Base-by-base conservation (phyloP, 148 eudicot genomes). In the Nepenthes mirabilis region DNA sequence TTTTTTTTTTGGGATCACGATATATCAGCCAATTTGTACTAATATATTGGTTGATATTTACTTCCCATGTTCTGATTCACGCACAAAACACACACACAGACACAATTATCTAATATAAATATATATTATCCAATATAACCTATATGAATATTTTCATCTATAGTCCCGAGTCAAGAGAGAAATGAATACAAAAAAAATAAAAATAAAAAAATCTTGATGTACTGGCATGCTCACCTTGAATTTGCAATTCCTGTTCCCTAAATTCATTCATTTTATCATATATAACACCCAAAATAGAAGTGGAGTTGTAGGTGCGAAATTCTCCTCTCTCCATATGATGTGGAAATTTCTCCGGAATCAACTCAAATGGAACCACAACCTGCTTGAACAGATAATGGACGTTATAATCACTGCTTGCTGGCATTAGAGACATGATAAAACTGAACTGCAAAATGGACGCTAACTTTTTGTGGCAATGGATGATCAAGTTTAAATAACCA, bases 281-380 rank as follows among this genome's bases (percentile, higher is more conserved):
- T 43, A 86, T 75, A 45, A 58, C 36, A 60, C 89, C 95, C 71
- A 86, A 66, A 61, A 86, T 56, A 57, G 96, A 88, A 36, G 69
- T 55, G 10, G 96, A 88, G n/a, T 68, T 60, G 61, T 76, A 88
- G 3, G 61, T 68, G 37, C 40, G 33, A 7, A n/a, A 57, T 11
- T 63, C 56, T 23, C 47, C 57, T 77, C 57, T 76, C 59, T 36
- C 83, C 86, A 88, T 76, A 70, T 77, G 72, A 65, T 88, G 91
- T 0, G 96, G 91, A 65, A 34, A 85, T 55, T 9, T 48, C 1
- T 72, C 68, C 6, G 80, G 80, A 36, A 7, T 71, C 57, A 76
- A 56, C 0, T 56, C 6, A 1, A 34, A 1, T 1, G 79, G 84
- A 65, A 88, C 43, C 4, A 8, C 57, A 11, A 88, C 84, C 96